phyloP scores from a whole-genome alignment of 2,329 filamentous ascomycete species.

The Fusarium xyrophilum region DNA sequence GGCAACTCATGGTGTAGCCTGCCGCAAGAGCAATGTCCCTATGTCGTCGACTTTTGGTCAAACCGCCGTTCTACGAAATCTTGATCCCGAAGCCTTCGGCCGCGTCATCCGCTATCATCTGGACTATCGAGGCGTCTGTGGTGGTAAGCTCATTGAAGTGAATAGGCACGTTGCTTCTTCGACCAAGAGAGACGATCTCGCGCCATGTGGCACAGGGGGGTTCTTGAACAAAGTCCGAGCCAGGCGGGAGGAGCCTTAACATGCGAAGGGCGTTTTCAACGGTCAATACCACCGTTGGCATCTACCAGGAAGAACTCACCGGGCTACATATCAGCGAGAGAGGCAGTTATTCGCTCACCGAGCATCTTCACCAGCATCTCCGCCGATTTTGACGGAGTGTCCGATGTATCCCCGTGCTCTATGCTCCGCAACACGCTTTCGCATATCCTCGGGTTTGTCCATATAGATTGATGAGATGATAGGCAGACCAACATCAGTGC shows the following conservation, averaged over 20 bases:
- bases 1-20: constrained; percentile 29
- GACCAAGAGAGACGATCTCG: constrained; percentile 22
- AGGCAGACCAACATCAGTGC: constrained; percentile 17
- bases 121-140: constrained; percentile 17
- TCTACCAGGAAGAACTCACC: constrained; percentile 34
- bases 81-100: constrained; percentile 30
- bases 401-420: constrained; percentile 22
- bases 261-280: constrained; percentile 28
- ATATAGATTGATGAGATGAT: constrained; percentile 33
- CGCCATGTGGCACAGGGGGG: constrained; percentile 28
- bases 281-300: constrained; percentile 27
- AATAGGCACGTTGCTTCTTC: constrained; percentile 21
- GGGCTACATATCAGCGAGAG: constrained; percentile 19
- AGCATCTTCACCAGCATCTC: constrained; percentile 19
- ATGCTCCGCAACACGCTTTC: constrained; percentile 13
- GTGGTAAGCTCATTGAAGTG: constrained; percentile 30
- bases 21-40: constrained; percentile 30
- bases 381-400: constrained; percentile 28
- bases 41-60: constrained; percentile 25
- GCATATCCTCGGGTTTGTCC: constrained; percentile 25
- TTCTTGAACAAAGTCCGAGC: constrained; percentile 33
- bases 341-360: constrained; percentile 22
- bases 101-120: constrained; percentile 28
- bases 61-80: constrained; percentile 32
- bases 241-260: constrained; percentile 25